Conservation (phyloP, 441 rosid species). For the Euphorbia schlechtendalii region DNA sequence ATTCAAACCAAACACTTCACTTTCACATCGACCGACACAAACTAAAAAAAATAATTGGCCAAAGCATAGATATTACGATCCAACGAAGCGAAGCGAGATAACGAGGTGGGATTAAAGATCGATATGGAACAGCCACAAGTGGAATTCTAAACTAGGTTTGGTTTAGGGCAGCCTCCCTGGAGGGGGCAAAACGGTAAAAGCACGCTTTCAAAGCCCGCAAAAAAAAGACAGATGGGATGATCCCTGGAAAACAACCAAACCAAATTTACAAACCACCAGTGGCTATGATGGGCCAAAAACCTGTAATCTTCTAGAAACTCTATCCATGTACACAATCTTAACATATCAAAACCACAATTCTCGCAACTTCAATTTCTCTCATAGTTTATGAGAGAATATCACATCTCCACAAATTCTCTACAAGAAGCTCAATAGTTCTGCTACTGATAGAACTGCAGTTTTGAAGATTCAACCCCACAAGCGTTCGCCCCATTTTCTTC, state of each 20-base stretch:
- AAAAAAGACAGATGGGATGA: slow-evolving; percentile 21
- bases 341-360: neutral
- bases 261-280: slow-evolving; percentile 8
- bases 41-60: slow-evolving; percentile 17
- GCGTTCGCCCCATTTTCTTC: slow-evolving; percentile 59
- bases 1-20: slow-evolving; percentile 15
- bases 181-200: slow-evolving; percentile 26
- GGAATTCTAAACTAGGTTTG: slow-evolving; percentile 28
- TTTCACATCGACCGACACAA: neutral
- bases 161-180: slow-evolving; percentile 28
- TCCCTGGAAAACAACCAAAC: slow-evolving; percentile 29
- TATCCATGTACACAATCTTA: slow-evolving; percentile 16
- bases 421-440: slow-evolving; percentile 44
- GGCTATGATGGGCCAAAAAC: slow-evolving; percentile 18
- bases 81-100: neutral
- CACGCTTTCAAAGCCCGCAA: slow-evolving; percentile 46
- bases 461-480: slow-evolving; percentile 83
- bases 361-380: neutral
- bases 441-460: slow-evolving; percentile 76
- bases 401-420: slow-evolving; percentile 82
- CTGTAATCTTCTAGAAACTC: slow-evolving; percentile 23
- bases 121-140: slow-evolving; percentile 20
- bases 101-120: slow-evolving; percentile 13
- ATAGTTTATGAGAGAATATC: slow-evolving; percentile 57
- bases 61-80: slow-evolving; percentile 1